Base-by-base conservation (phyloP, 2,329 filamentous ascomycete species). In the Colletotrichum gigasporum region DNA sequence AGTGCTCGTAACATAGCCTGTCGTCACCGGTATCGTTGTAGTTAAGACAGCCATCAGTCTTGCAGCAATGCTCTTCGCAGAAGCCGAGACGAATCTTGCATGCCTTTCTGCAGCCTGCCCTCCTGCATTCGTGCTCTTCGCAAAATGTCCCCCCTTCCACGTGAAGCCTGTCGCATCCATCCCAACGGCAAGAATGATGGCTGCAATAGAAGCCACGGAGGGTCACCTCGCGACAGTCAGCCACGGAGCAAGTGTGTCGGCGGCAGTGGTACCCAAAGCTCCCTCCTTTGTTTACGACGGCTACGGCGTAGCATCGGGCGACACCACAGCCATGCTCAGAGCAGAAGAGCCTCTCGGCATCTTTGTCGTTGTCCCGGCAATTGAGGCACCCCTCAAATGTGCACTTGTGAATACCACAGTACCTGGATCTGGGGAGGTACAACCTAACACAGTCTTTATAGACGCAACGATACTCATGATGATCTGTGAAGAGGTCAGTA, bases 31-130 rank as follows among this genome's bases (percentile, higher is more conserved):
- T 59, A 18, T 65, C 62, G 34, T 52, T 50, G 32, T 48, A 65
- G 16, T 65, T 65, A 22, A 65, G 41, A 20, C 62, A 65, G 3
- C 30, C 18, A 30, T 62, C 62, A n/a, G 50, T 51, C 42, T 62
- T 65, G 62, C 62, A 65, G 22, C 56, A 62, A 11, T 65, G 62
- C 20, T 65, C 62, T 11, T 30, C 24, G 22, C 62, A 65, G 37
- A 48, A 62, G 20, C 57, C 62, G 7, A 65, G 57, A 22, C 26
- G 42, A 5, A 65, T 10, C 20, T 6, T 44, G 48, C 16, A 37
- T 18, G 51, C 50, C 8, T 37, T 45, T 16, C 26, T 34, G 12
- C 62, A 65, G 3, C 57, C 62, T 8, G 32, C 16, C 14, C 20
- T 54, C n/a, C 14, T 65, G 28, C 62, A 65, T 28, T 65, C 34